These are phyloP conservation scores for Vanrija sp. DNA, from an alignment of 1,284 basidiomycete species.

Conservation along the genomic window DNA sequence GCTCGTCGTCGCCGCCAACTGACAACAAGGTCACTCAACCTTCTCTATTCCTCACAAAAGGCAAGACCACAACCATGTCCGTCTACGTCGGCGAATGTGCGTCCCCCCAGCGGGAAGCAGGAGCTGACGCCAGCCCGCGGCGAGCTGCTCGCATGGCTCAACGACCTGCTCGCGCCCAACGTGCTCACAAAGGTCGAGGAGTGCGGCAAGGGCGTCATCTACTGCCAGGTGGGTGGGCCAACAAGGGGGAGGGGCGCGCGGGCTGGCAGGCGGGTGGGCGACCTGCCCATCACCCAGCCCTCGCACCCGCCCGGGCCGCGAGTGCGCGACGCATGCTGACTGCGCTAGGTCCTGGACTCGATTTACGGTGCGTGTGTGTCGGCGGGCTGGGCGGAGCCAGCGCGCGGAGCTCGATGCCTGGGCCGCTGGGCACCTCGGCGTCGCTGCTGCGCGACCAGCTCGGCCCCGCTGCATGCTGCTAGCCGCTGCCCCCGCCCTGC, in stretches of 20 bases:
- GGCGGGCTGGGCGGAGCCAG: not conserved
- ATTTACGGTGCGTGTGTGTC: slow-evolving; percentile 80
- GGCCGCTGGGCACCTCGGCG: too few species aligned
- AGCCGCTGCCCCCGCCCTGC: too few species aligned
- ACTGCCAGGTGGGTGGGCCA: slow-evolving; percentile 62
- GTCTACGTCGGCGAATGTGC: slow-evolving; percentile 43
- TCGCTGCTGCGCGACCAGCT: too few species aligned
- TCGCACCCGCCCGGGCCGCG: not conserved
- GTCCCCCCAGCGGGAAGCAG: slow-evolving; percentile 3
- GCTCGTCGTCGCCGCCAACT: too few species aligned
- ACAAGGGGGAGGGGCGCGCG: not conserved
- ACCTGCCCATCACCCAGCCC: not conserved
- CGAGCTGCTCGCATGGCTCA: slow-evolving; percentile 89
- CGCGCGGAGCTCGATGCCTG: too few species aligned
- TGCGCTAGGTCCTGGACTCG: slow-evolving; percentile 72
- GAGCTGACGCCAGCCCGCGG: slow-evolving; percentile 54
- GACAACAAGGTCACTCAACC: not conserved
- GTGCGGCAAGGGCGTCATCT: slow-evolving; percentile 83
- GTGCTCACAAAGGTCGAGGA: slow-evolving; percentile 94
- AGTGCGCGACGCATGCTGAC: not conserved
- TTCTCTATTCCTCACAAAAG: not conserved
- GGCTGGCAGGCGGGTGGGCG: not conserved
- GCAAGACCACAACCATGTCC: slow-evolving; percentile 25
- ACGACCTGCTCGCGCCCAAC: slow-evolving; percentile 66
- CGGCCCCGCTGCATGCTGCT: not conserved